Base-by-base conservation (phyloP, 2,329 filamentous ascomycete species). In the Oidium heveae region DNA sequence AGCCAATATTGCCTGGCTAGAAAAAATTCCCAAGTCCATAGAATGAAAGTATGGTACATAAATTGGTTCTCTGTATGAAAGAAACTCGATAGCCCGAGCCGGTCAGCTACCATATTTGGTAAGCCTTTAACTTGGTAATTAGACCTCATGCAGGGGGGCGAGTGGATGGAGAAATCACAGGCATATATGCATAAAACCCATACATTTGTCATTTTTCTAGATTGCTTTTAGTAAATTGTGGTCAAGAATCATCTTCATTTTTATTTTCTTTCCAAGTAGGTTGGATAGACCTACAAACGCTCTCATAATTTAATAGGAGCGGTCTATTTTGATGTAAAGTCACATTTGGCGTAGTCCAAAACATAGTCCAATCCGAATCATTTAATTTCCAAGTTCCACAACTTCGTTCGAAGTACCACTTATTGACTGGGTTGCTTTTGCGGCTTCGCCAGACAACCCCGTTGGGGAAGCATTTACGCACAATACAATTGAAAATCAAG, bases 371-470 rank as follows among this genome's bases (percentile, higher is more conserved):
- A 61, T 88, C 82, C 49, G 77, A 84, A n/a, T 76, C 79, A 0
- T 75, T 73, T 39, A 98, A 69, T 68, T 93, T 91, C 74, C 81
- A 84, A 1, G 81, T 88, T 0, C 91, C 91, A 51, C 76, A 71
- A 2, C 85, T 86, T 51, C 91, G 75, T 68, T 98, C 91, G 68
- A 96, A 95, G 66, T 98, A 98, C 91, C 91, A 98, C 66, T 95
- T 95, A 65, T 98, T 98, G 4, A 98, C 91, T 0, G 88, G 89
- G 64, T 98, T 96, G 64, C 88, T 79, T 63, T 82, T 83, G 53
- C 91, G 74, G 65, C 85, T 93, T 28, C 63, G 74, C 91, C 91
- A 98, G 63, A 88, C 93, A 1, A 96, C 84, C 0, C 91, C 91
- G 2, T 77, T 68, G 0, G 88, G 88, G 60, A 96, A 93, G 62